Base-by-base conservation (phyloP, 2,329 filamentous ascomycete genomes). In the Metarhizium rileyi region DNA sequence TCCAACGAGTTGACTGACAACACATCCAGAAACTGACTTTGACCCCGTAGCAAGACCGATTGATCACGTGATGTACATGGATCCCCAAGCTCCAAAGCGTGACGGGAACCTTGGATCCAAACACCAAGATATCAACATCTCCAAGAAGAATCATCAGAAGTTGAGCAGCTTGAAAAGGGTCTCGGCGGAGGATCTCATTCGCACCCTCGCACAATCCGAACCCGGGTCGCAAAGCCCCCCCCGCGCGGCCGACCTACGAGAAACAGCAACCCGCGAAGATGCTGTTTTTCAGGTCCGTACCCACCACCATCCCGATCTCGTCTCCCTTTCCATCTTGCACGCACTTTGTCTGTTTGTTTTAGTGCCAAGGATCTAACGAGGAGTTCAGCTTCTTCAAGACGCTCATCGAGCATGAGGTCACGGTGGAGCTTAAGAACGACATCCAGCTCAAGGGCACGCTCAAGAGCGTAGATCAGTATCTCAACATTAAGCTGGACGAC, bases 381-480 rank as follows among this genome's bases (percentile, higher is more conserved):
- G 5, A 25, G 25, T 20, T n/a, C 64, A 93, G 87, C 74, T 97
- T 96, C 76, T 97, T 97, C 83, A 97, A 97, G 71, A 97, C 91
- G 48, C 86, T 97, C 63, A 94, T 96, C 67, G 93, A 96, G 75
- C 86, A 93, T 59, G 84, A 94, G 75, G 90, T 98, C 63, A 97
- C 90, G 44, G 90, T 98, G 66, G 93, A 98, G 75, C 87, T 98
- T 68, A 98, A 98, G 74, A 98, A 98, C 69, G 93, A 98, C 72
- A 95, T 98, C 60, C 90, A 90, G 66, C 94, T 98, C 67, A 87
- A 88, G 61, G 93, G 93, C 57, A 94, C 85, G 33, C 78, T 98
- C 58, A 98, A 97, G 76, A 94, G 87, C 64, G 91, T 98, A 58
- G 93, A 98, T 67, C 93, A 97, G 74, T 98, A 95, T 71, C 81